Conservation (phyloP, 495 filamentous ascomycete species). For the Penicillium roqueforti region DNA sequence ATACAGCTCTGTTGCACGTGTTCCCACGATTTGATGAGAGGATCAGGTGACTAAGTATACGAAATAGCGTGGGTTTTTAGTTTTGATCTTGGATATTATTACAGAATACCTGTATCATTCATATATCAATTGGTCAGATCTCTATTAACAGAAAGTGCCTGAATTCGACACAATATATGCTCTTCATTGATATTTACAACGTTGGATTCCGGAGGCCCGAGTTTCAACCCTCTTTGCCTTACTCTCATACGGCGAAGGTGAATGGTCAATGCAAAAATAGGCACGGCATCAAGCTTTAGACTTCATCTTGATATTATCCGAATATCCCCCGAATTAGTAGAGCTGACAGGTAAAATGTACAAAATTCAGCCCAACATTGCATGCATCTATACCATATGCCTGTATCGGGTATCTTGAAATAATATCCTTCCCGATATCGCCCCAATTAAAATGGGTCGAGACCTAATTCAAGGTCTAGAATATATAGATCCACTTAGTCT, state of each 20-base stretch:
- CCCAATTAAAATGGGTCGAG: not conserved
- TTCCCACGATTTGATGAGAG: conserved; percentile 9
- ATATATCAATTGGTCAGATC: not conserved
- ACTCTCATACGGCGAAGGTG: not conserved
- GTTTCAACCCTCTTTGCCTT: not conserved
- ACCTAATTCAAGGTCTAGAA: not conserved
- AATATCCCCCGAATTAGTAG: not conserved
- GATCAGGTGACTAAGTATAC: conserved; percentile 5
- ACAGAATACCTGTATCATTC: no score
- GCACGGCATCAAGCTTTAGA: not conserved
- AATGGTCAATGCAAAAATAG: not conserved
- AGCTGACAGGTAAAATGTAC: not conserved
- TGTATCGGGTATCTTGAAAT: no score
- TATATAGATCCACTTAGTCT: not conserved
- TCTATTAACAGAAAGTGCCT: no score
- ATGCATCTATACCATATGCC: no score
- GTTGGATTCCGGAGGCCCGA: not conserved
- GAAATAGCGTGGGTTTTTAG: not conserved
- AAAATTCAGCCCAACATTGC: not conserved
- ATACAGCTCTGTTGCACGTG: conserved; percentile 9
- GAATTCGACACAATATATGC: not conserved
- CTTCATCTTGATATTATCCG: not conserved
- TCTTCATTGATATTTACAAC: not conserved
- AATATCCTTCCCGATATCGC: not conserved
- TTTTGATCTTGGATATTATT: no score